These are phyloP conservation scores for Raphanus sativus DNA, from an alignment of 345 rosid species.

Conservation along the genomic window DNA sequence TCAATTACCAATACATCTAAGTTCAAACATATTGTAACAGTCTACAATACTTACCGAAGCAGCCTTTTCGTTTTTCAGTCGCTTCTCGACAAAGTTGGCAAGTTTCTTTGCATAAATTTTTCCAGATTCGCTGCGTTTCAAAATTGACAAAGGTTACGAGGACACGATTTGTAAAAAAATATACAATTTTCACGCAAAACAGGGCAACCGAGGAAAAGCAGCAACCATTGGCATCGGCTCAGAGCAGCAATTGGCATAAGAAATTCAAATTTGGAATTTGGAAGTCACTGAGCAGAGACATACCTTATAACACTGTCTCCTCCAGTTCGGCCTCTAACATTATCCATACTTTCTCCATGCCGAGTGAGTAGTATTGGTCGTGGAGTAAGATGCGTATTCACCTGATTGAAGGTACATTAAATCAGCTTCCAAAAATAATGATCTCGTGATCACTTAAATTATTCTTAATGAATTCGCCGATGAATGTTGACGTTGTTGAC, in stretches of 20 bases:
- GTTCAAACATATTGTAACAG: constrained; percentile 2
- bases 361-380: constrained; percentile 97
- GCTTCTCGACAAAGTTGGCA: constrained; percentile 82
- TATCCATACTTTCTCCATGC: constrained; percentile 97
- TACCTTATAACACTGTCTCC: constrained; percentile 91
- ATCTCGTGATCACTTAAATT: background rate
- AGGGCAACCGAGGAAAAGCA: constrained; percentile 5
- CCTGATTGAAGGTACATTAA: constrained; percentile 45
- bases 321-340: constrained; percentile 97
- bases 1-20: background rate
- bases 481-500: constrained; percentile 7
- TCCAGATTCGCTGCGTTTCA: constrained; percentile 70
- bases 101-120: constrained; percentile 89
- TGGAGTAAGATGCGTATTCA: constrained; percentile 96
- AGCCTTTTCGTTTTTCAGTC: constrained; percentile 91
- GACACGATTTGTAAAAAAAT: constrained; percentile 10
- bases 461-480: background rate
- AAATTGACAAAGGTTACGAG: constrained; percentile 21
- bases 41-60: constrained; percentile 79
- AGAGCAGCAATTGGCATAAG: constrained; percentile 10
- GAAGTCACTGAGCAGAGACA: constrained; percentile 7
- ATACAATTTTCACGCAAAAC: background rate
- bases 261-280: constrained; percentile 3
- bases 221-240: background rate
- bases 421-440: constrained; percentile 2